These are phyloP conservation scores for Saitozyma podzolica DNA, from an alignment of 768 basidiomycete species.

Conservation along the genomic window DNA sequence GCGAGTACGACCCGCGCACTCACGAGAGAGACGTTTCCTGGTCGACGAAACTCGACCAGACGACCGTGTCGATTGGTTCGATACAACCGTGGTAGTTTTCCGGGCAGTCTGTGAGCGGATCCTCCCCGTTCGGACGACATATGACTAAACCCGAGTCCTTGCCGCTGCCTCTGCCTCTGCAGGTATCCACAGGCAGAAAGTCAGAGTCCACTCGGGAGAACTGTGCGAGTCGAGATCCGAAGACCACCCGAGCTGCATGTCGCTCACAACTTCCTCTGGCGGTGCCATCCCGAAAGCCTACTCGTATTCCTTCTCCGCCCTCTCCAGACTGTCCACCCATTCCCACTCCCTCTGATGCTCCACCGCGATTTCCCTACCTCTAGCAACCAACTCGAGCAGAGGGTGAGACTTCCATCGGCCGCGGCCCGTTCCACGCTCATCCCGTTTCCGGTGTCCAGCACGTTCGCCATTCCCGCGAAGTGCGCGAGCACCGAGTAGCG, in stretches of 20 bases:
- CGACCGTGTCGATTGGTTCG: neutral
- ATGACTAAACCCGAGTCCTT: neutral
- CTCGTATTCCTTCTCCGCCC: constrained; percentile 16
- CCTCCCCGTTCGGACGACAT: neutral
- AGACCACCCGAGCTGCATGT: no score
- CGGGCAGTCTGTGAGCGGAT: neutral
- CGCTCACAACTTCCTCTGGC: constrained; percentile 18
- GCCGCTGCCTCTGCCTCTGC: no score
- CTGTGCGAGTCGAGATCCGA: no score
- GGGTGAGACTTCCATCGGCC: constrained; percentile 6
- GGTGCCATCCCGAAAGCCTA: constrained; percentile 14
- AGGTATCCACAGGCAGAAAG: no score
- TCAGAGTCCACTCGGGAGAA: no score
- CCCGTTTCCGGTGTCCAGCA: no score
- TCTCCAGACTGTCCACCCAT: constrained; percentile 4
- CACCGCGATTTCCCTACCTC: neutral
- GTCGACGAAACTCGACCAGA: neutral
- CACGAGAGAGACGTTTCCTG: no score
- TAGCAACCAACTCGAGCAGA: constrained; percentile 4
- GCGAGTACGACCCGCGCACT: no score
- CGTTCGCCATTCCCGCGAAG: no score
- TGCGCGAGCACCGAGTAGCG: no score
- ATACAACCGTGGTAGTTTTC: neutral
- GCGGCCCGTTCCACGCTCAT: no score
- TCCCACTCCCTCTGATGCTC: neutral